Evolutionary conservation across 495 filamentous ascomycete species (phyloP), one percentile per base, ranked within the genome.

Genomic region (Pseudotulostoma volvatum): DNA sequence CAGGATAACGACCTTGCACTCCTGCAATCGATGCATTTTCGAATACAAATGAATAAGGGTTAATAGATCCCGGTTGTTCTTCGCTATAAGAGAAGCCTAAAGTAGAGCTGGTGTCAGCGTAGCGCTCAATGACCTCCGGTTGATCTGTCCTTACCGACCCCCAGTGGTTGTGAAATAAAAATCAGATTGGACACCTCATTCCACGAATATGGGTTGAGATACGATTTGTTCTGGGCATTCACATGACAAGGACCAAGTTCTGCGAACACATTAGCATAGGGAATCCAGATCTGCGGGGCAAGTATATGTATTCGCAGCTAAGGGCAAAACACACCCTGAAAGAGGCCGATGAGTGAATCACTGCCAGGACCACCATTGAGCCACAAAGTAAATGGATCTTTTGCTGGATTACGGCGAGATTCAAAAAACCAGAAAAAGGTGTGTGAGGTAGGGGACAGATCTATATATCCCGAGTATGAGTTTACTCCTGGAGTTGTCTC

Each of bases 361-460:
- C 44, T 42, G 1, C 66, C 66, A 7, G 66, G 66, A 1, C 66
- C 66, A 18, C 64, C 64, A 1, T 66, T 77, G 51, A 75, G 65
- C 73, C 72, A 77, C 7, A 74, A 58, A 0, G 70, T 73, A 33
- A 75, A 43, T 0, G 68, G 68, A 21, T 70, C 70, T 14, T 52
- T 55, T 2, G 33, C 17, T 1, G 71, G 69, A 41, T 74, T 63
- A 40, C 70, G 66, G 34, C 68, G 60, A 17, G 66, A 57, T 45
- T 75, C 70, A 42, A 75, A 76, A 47, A 70, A 74, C 70, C 71
- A 73, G 49, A 63, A 77, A 54, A 77, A 77, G 33, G 76, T 73
- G 46, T 80, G 76, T 47, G 77, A 52, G 46, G 74, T 49, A 36
- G 71, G 68, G 1, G 45, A 60, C 21, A 80, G 65, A 55, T 80